A percentile compares a stretch with the other conserved stretches of the same genome.
Conservation (phyloP, 2,329 filamentous ascomycete genomes). For the Colletotrichum simmondsii region DNA sequence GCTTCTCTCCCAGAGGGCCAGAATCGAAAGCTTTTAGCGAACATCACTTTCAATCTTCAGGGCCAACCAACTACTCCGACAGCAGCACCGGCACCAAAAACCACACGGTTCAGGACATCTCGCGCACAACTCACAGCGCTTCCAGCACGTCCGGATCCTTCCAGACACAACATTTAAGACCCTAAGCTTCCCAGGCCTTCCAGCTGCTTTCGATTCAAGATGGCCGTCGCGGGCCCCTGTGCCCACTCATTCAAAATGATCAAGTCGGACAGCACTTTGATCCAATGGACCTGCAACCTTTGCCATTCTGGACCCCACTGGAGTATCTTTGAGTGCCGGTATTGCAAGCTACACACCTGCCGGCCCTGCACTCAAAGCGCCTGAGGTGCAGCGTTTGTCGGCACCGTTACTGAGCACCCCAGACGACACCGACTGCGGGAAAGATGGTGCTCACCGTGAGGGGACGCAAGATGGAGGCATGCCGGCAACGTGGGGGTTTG, state of each 20-base stretch:
- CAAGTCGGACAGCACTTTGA: slow-evolving; percentile 73
- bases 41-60: not conserved
- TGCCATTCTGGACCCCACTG: slow-evolving; percentile 74
- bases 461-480: slow-evolving; percentile 14
- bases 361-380: slow-evolving; percentile 64
- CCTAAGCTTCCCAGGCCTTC: not conserved
- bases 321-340: slow-evolving; percentile 76
- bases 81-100: not conserved
- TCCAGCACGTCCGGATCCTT: not conserved
- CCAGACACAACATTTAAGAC: not conserved
- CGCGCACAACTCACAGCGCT: slow-evolving; percentile 12
- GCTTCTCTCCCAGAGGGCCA: not conserved
- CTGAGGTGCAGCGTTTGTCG: slow-evolving; percentile 37
- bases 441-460: slow-evolving; percentile 4
- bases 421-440: slow-evolving; percentile 1
- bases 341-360: slow-evolving; percentile 75
- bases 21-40: not conserved
- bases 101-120: not conserved
- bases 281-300: slow-evolving; percentile 74
- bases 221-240: slow-evolving; percentile 68
- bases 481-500: slow-evolving; percentile 26
- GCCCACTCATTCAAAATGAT: slow-evolving; percentile 73
- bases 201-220: slow-evolving; percentile 41
- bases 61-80: not conserved
- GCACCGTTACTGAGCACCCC: slow-evolving; percentile 8